These are phyloP conservation scores for Aspergillus sp. DNA, from an alignment of 2,329 filamentous ascomycete genomes.

Conservation along the genomic window DNA sequence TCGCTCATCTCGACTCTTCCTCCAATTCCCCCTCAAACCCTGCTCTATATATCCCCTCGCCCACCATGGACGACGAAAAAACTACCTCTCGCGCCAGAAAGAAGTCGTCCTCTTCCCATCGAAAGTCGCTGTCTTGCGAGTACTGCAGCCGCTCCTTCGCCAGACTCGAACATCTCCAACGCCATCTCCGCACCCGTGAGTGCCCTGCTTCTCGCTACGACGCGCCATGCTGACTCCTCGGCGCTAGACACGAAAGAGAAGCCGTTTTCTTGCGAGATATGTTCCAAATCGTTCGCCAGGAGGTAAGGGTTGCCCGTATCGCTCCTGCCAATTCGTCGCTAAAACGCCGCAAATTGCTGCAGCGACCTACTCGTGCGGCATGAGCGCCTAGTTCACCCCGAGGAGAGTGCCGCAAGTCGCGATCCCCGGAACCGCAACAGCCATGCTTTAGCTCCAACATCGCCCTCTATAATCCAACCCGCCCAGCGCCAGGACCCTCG, in stretches of 20 bases:
- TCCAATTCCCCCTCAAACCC: constrained; percentile 29
- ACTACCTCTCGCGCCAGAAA: constrained; percentile 28
- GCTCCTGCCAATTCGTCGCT: too few species aligned
- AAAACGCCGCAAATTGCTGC: constrained; percentile 12
- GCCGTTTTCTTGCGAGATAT: constrained; percentile 42
- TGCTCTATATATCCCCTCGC: constrained; percentile 16
- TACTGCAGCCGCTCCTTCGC: constrained; percentile 41
- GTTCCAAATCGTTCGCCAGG: constrained; percentile 40
- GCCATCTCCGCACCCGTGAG: constrained; percentile 43
- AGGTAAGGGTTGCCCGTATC: constrained; percentile 22
- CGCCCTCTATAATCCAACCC: constrained; percentile 29
- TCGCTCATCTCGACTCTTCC: constrained; percentile 14
- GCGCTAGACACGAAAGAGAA: constrained; percentile 41
- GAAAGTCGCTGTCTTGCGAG: constrained; percentile 40
- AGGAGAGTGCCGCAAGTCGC: constrained; percentile 32
- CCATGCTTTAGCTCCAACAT: constrained; percentile 24
- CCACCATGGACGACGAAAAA: constrained; percentile 33
- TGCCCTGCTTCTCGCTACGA: constrained; percentile 17
- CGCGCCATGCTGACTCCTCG: constrained; percentile 14
- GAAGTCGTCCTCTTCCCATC: constrained; percentile 31
- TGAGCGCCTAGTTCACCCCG: constrained; percentile 40
- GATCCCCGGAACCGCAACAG: constrained; percentile 27
- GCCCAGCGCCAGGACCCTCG: constrained; percentile 33
- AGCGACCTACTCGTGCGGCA: constrained; percentile 42
- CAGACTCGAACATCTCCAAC: constrained; percentile 42